Base-by-base conservation (phyloP, 2,329 filamentous ascomycete genomes). In the Neodidymelliopsis sp. region DNA sequence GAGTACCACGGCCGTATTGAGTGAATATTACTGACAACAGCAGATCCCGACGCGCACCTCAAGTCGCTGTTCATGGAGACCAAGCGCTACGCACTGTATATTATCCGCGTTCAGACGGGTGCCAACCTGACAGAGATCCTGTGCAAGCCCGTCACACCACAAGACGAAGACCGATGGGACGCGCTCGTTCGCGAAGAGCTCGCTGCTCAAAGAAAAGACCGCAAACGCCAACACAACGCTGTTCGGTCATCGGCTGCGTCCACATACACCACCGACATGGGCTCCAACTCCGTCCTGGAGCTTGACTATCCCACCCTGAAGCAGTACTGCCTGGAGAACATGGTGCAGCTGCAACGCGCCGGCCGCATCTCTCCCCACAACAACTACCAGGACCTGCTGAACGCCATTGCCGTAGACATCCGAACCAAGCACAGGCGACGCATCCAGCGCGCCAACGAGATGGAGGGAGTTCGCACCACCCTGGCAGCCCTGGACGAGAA, bases 21-120 rank as follows among this genome's bases (percentile, higher is more conserved):
- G 18, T 18, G 10, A 29, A 19, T 18, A 34, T 31, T 19, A 16
- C 69, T 74, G 58, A 74, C 50, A 28, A 24, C 20, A 20, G 11
- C 63, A 82, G 94, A 99, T 69, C 93, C 94, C 4, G 93, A 97
- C 67, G 91, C 92, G 4, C 89, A 94, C 52, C 81, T 94, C 56
- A 97, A 97, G 75, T 82, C 91, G 1, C 81, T 99, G 3, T 97
- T 97, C 72, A 97, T 97, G 86, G 94, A 97, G 75, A 97, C 94
- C 2, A 99, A 99, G 77, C 87, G 94, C 63, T 96, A 94, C 68
- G 89, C 97, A 29, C 79, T 99, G 55, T 99, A 97, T 75, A 97
- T 99, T 71, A 97, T 99, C 68, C 89, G 94, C 50, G 89, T 99
- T 25, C 95, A 99, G 74, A 91, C 90, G 2, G 94, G 94, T 7